Base-by-base conservation (phyloP, 2,329 filamentous ascomycete species). In the Penicillium vulpinum region DNA sequence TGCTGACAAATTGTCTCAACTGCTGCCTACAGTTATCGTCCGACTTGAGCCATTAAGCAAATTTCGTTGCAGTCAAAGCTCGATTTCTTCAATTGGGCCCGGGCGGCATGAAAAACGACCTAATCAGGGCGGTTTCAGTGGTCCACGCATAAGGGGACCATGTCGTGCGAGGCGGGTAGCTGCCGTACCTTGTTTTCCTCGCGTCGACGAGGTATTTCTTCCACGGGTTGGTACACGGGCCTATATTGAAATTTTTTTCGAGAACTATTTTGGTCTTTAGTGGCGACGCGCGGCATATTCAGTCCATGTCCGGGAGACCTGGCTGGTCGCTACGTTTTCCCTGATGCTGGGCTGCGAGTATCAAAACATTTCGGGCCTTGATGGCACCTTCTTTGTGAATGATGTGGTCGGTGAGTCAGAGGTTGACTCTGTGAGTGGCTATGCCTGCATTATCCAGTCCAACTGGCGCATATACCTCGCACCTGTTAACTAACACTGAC, bases 351-450 rank as follows among this genome's bases (percentile, higher is more conserved):
- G 29, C 31, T 43, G 35, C 18, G 22, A 54, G 47, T 26, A 41
- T 24, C 60, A 13, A 18, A 52, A 18, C 18, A 29, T 54, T 44
- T n/a, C n/a, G 6, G 50, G 21, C 11, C 26, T 26, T 26, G 8
- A 16, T 31, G 38, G 16, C 16, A 52, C 16, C 54, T 61, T 57
- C 11, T 54, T 76, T 69, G 15, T 83, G 73, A 8, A 82, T 77
- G 5, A 86, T 86, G 54, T 86, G 83, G 2, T 92, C 91, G 49
- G 91, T 80, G 48, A 96, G 80, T 6, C 96, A 79, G 91, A 16
- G 31, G 10, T 16, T 9, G 8, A 7, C 22, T 43, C 5, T 28
- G 10, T 29, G 16, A 28, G n/a, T 28, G 5, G 24, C 73, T 28
- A 63, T 58, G n/a, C 67, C 69, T 28, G 63, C 61, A 21, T 52